Evolutionary conservation across 2,329 filamentous ascomycete species (phyloP).

Genomic region (Stagonosporopsis cucurbitacearum): DNA sequence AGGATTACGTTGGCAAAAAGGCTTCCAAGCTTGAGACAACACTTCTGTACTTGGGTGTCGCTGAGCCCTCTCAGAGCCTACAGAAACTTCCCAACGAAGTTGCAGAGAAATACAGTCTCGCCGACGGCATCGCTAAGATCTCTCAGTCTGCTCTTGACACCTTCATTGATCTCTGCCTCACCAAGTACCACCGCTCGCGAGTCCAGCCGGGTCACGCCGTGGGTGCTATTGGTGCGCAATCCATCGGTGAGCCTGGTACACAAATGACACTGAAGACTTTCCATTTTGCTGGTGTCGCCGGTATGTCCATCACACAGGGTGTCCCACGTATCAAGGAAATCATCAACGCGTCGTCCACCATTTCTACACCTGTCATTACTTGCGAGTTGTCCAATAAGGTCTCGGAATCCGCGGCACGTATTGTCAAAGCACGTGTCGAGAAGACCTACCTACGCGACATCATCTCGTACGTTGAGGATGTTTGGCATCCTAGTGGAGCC

Average conservation of each 20-base stretch:
- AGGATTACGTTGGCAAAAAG: conserved; percentile 70
- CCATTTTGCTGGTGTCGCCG: conserved; percentile 99
- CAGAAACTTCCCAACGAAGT: conserved; percentile 33
- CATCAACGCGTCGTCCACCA: conserved; percentile 94
- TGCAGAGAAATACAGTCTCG: conserved; percentile 45
- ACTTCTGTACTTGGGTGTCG: conserved; percentile 35
- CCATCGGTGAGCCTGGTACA: conserved; percentile 96
- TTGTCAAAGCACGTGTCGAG: conserved; percentile 92
- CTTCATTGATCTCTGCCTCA: conserved; percentile 83
- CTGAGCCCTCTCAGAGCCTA: conserved; percentile 21
- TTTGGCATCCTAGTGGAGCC: conserved; percentile 78
- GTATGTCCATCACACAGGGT: conserved; percentile 99
- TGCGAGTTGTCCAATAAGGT: conserved; percentile 81
- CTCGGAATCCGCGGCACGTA: conserved; percentile 78
- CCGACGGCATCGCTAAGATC: conserved; percentile 82
- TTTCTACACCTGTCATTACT: conserved; percentile 91
- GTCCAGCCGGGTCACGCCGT: conserved; percentile 96
- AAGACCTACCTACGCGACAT: conserved; percentile 90
- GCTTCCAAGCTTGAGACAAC: conserved; percentile 66
- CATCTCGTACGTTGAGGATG: conserved; percentile 82
- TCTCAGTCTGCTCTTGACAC: conserved; percentile 73
- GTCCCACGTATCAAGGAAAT: conserved; percentile 99
- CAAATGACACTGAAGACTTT: conserved; percentile 99
- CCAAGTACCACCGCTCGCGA: conserved; percentile 89
- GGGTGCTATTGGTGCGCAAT: conserved; percentile 94